phyloP scores from a whole-genome alignment of 192 early-diverging fungal genomes.

The Backusella australiensis region DNA sequence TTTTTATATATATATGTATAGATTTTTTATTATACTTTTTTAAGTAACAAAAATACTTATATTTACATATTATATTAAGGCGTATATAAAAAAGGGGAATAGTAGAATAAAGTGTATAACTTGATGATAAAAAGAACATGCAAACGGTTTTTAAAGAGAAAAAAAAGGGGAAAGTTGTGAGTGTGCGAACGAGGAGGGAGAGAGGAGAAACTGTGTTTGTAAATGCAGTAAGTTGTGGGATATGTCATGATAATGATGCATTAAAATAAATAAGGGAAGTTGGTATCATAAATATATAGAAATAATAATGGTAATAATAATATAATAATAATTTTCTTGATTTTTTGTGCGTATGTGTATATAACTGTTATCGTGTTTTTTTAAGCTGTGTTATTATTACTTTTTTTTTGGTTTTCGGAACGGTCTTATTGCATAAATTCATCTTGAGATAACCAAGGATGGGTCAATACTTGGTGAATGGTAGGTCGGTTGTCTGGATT shows the following conservation, averaged over 20 bases:
- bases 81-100: not conserved
- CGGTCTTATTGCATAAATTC: not conserved
- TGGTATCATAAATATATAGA: conserved; percentile 5
- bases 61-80: conserved; percentile 10
- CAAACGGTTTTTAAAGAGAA: not conserved
- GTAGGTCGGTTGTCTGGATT: conserved; percentile 48
- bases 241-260: conserved; percentile 6
- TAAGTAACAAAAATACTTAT: conserved; percentile 5
- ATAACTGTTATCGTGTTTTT: not conserved
- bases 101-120: not conserved
- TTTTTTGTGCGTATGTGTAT: not conserved
- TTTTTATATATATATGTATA: not conserved
- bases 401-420: not conserved
- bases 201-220: not conserved
- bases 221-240: not conserved
- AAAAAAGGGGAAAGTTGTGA: not conserved
- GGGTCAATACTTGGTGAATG: conserved; percentile 48
- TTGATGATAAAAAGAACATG: not conserved
- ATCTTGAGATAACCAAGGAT: conserved; percentile 53
- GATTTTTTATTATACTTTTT: not conserved
- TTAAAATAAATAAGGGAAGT: not conserved
- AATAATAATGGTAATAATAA: not conserved
- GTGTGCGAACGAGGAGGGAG: not conserved
- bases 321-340: not conserved
- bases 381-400: not conserved